Conservation (phyloP, 1,139 yeast species). For the Candida pseudoviswanathii region DNA sequence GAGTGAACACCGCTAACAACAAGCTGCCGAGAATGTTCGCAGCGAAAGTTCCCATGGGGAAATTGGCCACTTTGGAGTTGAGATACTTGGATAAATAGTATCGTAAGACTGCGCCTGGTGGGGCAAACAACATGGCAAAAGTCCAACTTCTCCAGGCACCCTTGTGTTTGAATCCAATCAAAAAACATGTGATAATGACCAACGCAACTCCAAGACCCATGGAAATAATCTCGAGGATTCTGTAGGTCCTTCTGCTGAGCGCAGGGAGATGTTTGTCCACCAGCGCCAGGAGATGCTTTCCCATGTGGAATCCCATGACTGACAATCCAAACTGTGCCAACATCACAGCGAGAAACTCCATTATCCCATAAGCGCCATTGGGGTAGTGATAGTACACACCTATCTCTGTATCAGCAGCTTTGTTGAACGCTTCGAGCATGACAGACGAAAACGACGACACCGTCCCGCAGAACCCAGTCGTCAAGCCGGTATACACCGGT, state of each 20-base stretch:
- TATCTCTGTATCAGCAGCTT: conserved; percentile 49
- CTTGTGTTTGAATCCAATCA: conserved; percentile 38
- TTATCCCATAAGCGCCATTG: conserved; percentile 76
- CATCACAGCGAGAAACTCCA: conserved; percentile 53
- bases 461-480: conserved; percentile 85
- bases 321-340: conserved; percentile 40
- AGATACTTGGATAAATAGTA: conserved; percentile 53
- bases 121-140: conserved; percentile 58
- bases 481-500: conserved; percentile 60
- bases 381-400: conserved; percentile 42
- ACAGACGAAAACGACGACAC: conserved; percentile 81
- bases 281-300: conserved; percentile 29
- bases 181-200: conserved; percentile 47
- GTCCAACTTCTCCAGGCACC: conserved; percentile 66
- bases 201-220: conserved; percentile 28
- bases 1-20: conserved; percentile 54
- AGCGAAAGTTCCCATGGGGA: conserved; percentile 74
- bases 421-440: conserved; percentile 61
- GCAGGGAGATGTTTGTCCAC: conserved; percentile 45
- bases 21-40: conserved; percentile 66
- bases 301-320: conserved; percentile 35
- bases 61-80: conserved; percentile 42
- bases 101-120: conserved; percentile 65
- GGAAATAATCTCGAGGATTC: conserved; percentile 21
- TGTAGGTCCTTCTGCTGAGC: conserved; percentile 17